A percentile compares a stretch with the other conserved stretches of the same genome.
Evolutionary conservation across 2,329 filamentous ascomycete species (phyloP).

Genomic region (Colletotrichum truncatum): DNA sequence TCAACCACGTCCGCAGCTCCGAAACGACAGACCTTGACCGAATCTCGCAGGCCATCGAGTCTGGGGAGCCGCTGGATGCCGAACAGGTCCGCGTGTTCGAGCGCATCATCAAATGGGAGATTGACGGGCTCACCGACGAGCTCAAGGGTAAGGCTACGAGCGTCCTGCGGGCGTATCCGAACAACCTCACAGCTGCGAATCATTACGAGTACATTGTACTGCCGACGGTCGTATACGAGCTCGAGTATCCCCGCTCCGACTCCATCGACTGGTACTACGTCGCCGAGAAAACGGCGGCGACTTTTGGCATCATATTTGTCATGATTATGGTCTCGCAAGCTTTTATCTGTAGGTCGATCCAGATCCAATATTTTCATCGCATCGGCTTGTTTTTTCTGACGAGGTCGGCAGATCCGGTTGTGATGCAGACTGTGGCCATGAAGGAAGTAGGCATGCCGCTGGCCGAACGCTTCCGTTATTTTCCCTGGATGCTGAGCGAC

Average conservation of each 20-base stretch:
- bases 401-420: slow-evolving; percentile 66
- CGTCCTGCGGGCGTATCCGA: slow-evolving; percentile 66
- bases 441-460: slow-evolving; percentile 73
- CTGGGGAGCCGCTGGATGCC: slow-evolving; percentile 65
- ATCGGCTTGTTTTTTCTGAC: neutral
- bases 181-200: slow-evolving; percentile 72
- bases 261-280: slow-evolving; percentile 79
- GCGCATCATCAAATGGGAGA: slow-evolving; percentile 72
- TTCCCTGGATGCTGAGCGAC: slow-evolving; percentile 80
- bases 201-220: slow-evolving; percentile 79
- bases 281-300: slow-evolving; percentile 74
- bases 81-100: slow-evolving; percentile 72
- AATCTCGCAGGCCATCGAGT: slow-evolving; percentile 70
- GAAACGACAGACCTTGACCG: slow-evolving; percentile 64
- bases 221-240: slow-evolving; percentile 82
- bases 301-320: slow-evolving; percentile 77
- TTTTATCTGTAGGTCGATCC: slow-evolving; percentile 65
- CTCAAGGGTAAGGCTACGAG: slow-evolving; percentile 69
- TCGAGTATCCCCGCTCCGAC: slow-evolving; percentile 77
- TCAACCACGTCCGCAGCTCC: slow-evolving; percentile 41
- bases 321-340: slow-evolving; percentile 84
- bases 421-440: slow-evolving; percentile 72
- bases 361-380: neutral
- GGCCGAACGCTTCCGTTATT: slow-evolving; percentile 68
- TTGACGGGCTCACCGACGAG: slow-evolving; percentile 71